Percentiles rank a stretch among this genome's conserved stretches.
phyloP scores from a whole-genome alignment of 371 early-diverging fungal species.

The Apophysomyces ossiformis region DNA sequence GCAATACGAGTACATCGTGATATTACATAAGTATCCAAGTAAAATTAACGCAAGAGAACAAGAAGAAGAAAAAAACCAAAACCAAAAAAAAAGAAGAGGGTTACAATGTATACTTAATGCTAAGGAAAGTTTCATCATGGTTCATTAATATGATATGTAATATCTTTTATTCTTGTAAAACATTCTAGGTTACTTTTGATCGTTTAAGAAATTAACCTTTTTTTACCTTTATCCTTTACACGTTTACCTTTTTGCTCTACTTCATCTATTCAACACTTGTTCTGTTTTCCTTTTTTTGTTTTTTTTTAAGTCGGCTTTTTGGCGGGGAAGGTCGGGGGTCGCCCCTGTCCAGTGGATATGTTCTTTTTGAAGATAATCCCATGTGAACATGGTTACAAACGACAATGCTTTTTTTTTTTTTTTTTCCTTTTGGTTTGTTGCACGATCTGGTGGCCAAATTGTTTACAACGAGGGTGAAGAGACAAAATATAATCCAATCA shows the following conservation, averaged over 20 bases:
- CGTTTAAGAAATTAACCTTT: neutral
- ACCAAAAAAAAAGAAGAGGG: neutral
- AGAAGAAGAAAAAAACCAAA: neutral
- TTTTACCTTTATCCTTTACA: neutral
- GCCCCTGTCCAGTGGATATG: constrained; percentile 1
- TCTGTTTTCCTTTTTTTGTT: neutral
- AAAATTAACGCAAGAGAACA: neutral
- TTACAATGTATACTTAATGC: neutral
- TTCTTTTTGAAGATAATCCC: constrained; percentile 5
- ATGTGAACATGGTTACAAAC: constrained; percentile 8
- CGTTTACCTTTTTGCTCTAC: neutral
- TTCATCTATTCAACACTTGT: neutral
- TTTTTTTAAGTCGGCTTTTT: constrained; percentile 1
- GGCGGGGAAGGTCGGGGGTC: constrained; percentile 11
- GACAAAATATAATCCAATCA: neutral
- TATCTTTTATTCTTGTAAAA: neutral
- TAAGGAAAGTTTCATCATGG: too few relatives aligned
- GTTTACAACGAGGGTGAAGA: neutral
- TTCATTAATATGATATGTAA: neutral
- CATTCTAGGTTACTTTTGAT: neutral
- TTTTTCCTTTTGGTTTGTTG: neutral
- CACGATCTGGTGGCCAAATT: neutral
- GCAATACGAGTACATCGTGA: constrained; percentile 6
- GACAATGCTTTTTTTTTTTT: too few relatives aligned
- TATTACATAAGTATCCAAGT: neutral